Conservation (phyloP, 192 early-diverging fungal species). For the Linnemannia hyalina region DNA sequence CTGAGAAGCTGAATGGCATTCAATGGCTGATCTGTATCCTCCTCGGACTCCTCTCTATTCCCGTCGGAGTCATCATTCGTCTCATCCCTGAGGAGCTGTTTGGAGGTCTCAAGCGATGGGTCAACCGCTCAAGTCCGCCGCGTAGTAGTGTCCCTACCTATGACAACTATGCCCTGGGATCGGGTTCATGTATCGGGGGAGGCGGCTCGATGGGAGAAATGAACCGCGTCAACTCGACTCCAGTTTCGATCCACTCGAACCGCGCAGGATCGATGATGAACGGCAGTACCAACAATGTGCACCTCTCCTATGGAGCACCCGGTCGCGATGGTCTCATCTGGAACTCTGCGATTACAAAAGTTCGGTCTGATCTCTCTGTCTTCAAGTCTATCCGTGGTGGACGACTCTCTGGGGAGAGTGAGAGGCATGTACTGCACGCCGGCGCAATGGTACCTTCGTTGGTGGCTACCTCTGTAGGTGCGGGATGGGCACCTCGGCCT, state of each 20-base stretch:
- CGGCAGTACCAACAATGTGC: neutral
- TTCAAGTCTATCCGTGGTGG: conserved; percentile 61
- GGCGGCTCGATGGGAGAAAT: conserved; percentile 2
- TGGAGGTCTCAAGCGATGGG: conserved; percentile 36
- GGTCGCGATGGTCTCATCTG: conserved; percentile 58
- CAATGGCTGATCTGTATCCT: conserved; percentile 90
- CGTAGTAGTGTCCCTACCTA: conserved; percentile 13
- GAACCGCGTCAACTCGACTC: conserved; percentile 37
- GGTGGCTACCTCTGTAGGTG: conserved; percentile 58
- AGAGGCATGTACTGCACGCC: conserved; percentile 44
- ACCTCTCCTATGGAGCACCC: neutral
- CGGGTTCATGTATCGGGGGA: neutral
- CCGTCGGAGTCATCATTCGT: conserved; percentile 88
- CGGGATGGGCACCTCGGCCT: conserved; percentile 55
- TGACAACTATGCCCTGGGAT: conserved; percentile 18
- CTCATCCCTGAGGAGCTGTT: conserved; percentile 82
- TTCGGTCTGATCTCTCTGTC: conserved; percentile 48
- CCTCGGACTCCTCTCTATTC: conserved; percentile 83
- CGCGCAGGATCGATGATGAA: conserved; percentile 26
- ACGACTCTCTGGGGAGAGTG: conserved; percentile 21
- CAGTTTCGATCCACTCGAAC: conserved; percentile 39
- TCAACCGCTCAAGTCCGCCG: conserved; percentile 1
- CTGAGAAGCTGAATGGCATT: conserved; percentile 69
- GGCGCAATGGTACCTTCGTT: conserved; percentile 59
- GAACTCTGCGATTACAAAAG: conserved; percentile 57